Percentiles rank a stretch among this genome's conserved stretches.
These are phyloP conservation scores for Hysterangium stoloniferum DNA, from an alignment of 768 basidiomycete genomes.

Conservation along the genomic window DNA sequence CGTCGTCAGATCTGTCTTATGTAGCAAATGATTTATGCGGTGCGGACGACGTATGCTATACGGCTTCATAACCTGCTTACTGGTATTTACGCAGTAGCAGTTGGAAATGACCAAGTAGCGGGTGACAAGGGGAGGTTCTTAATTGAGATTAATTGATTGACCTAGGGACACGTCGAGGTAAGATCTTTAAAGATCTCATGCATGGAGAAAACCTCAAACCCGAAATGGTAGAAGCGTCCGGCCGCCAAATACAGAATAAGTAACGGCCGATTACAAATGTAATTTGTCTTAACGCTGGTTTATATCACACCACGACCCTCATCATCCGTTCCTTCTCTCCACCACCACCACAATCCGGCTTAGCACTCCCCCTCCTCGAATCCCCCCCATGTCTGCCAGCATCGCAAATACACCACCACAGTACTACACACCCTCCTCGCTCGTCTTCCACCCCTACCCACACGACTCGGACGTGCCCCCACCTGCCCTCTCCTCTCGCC, in stretches of 20 bases:
- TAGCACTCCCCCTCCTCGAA: not conserved
- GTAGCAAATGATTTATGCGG: no score
- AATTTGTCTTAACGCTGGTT: not conserved
- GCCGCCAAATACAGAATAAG: no score
- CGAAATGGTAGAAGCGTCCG: not conserved
- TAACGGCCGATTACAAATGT: not conserved
- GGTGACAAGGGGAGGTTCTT: not conserved
- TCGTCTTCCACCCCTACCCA: slow-evolving; percentile 12
- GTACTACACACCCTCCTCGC: slow-evolving; percentile 11
- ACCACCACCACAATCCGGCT: slow-evolving; percentile 6
- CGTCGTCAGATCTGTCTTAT: no score
- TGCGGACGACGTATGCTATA: no score
- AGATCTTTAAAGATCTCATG: not conserved
- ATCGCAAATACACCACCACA: not conserved
- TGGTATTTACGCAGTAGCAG: no score
- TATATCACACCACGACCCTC: slow-evolving; percentile 12
- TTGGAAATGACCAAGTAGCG: not conserved
- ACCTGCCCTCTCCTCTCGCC: not conserved
- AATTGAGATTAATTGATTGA: no score
- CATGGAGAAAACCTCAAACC: not conserved
- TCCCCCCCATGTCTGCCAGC: not conserved
- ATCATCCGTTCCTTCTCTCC: slow-evolving; percentile 13
- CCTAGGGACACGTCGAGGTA: not conserved
- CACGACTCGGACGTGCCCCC: slow-evolving; percentile 18
- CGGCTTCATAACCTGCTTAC: no score